Evolutionary conservation across 257 asterid genomes (phyloP), one percentile per base, ranked within the genome.

Genomic region (Euphrasia confusa): DNA sequence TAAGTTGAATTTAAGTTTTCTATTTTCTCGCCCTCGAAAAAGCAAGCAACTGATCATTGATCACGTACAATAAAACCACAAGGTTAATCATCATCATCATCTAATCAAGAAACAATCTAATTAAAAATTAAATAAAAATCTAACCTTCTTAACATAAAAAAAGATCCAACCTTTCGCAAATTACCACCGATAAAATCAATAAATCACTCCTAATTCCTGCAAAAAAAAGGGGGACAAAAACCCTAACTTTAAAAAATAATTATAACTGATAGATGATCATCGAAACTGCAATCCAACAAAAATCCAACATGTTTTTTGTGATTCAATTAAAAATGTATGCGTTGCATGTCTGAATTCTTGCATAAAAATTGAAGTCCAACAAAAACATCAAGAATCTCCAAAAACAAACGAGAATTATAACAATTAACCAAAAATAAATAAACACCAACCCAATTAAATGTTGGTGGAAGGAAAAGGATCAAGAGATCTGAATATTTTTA

Each of bases 401-500:
- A 53, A 53, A 21, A 18, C 14, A 18, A 0, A 24, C 4, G 27
- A 24, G 27, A 10, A 17, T 53, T 21, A 53, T 18, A 21, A 18
- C 3, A 53, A 18, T 8, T 9, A 53, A 49, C 10, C 17, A 4
- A 49, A 53, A 53, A 18, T 24, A 21, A 33, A 18, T 33, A 10
- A 53, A 17, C 2, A 50, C 28, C 24, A 5, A 50, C 26, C 56
- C 56, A 18, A 66, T 61, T 68, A 48, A 64, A 39, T 68, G 73
- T 17, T 54, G 75, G 60, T 49, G 71, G 69, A 58, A 58, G 35
- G 69, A 61, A 54, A 63, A 68, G 65, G 74, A 71, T 67, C 79
- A 72, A 60, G 62, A 68, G 82, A 77, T 75, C 81, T 52, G 73
- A 71, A 42, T 30, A 45, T 7, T 37, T 37, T 37, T 37, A 37